phyloP scores from a whole-genome alignment of 2,329 filamentous ascomycete genomes.

The Fusarium virguliforme region DNA sequence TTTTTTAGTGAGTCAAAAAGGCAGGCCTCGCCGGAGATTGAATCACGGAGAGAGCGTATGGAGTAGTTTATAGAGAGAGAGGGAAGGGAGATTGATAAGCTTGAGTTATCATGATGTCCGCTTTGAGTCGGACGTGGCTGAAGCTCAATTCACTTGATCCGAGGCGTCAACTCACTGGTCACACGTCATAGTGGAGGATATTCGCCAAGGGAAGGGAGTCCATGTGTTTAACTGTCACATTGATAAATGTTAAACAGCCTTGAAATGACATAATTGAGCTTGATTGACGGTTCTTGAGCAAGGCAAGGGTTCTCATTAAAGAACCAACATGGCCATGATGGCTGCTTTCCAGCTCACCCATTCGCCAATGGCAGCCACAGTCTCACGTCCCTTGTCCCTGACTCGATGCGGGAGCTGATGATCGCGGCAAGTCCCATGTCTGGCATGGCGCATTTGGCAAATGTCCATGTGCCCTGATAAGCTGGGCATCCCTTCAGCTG shows the following conservation, averaged over 20 bases:
- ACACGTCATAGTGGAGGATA: conserved; percentile 5
- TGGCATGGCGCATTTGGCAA: conserved; percentile 17
- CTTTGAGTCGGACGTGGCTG: not conserved
- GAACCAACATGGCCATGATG: not conserved
- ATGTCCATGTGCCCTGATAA: conserved; percentile 19
- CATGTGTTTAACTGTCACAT: not conserved
- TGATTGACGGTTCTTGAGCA: not conserved
- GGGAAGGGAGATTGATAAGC: not conserved
- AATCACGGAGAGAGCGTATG: not conserved
- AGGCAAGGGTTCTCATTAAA: not conserved
- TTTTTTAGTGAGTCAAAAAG: conserved; percentile 14
- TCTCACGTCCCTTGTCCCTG: not conserved
- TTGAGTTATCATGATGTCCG: not conserved
- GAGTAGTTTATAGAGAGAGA: not conserved
- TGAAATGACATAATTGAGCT: no score
- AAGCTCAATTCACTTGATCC: not conserved
- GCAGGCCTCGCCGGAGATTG: conserved; percentile 6
- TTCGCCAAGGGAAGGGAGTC: not conserved
- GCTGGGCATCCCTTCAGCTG: conserved; percentile 30
- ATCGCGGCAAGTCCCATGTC: conserved; percentile 18
- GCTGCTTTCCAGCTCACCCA: not conserved
- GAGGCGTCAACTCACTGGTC: not conserved
- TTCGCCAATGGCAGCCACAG: conserved; percentile 15
- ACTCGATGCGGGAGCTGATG: conserved; percentile 17
- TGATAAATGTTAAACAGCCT: no score